These are phyloP conservation scores for Myxozyma neglecta DNA, from an alignment of 805 yeast species.

Conservation along the genomic window DNA sequence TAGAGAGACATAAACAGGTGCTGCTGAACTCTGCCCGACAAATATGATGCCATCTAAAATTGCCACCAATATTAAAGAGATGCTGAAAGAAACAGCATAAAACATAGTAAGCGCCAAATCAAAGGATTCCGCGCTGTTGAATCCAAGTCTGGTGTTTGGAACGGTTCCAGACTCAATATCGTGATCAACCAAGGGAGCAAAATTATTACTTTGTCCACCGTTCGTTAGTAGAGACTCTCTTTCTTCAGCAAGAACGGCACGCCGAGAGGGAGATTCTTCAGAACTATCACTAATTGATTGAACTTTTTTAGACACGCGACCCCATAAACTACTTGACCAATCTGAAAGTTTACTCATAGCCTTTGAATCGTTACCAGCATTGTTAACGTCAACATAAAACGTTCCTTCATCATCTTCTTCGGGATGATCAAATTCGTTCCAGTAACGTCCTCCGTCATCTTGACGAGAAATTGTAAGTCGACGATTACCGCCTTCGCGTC, in stretches of 20 bases:
- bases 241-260: conserved; percentile 15
- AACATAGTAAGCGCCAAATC: conserved; percentile 30
- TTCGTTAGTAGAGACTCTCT: conserved; percentile 39
- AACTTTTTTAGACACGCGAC: conserved; percentile 19
- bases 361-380: conserved; percentile 36
- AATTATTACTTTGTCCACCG: background rate
- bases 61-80: conserved; percentile 46
- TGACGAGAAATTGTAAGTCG: conserved; percentile 7
- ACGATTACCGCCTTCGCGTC: conserved; percentile 11
- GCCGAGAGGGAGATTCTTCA: conserved; percentile 20
- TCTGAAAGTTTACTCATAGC: conserved; percentile 29
- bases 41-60: conserved; percentile 48
- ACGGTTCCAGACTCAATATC: conserved; percentile 9
- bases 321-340: conserved; percentile 32
- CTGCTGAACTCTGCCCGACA: conserved; percentile 37
- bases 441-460: conserved; percentile 46
- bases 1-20: conserved; percentile 39
- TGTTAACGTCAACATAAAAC: conserved; percentile 35
- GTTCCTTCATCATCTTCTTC: conserved; percentile 48
- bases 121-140: background rate
- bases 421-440: conserved; percentile 70
- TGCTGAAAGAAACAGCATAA: conserved; percentile 24
- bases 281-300: conserved; percentile 6
- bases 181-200: background rate
- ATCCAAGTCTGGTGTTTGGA: background rate